These are phyloP conservation scores for Backusella liffmaniae DNA, from an alignment of 192 early-diverging fungal species.

Conservation along the genomic window DNA sequence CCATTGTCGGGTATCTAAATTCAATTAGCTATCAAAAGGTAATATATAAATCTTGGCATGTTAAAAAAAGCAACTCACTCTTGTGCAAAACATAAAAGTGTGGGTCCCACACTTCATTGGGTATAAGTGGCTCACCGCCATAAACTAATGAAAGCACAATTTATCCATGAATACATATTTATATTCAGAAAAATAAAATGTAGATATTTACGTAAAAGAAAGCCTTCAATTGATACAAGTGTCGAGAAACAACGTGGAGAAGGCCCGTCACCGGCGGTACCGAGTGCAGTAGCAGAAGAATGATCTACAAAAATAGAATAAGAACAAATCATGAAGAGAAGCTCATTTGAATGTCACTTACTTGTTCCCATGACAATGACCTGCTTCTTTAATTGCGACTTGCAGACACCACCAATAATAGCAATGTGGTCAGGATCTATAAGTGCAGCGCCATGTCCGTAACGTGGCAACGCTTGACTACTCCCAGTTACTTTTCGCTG, in stretches of 20 bases:
- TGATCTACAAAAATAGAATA: slow-evolving; percentile 12
- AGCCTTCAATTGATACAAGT: slow-evolving; percentile 40
- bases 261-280: slow-evolving; percentile 41
- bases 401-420: slow-evolving; percentile 24
- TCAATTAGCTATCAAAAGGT: background rate
- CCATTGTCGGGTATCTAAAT: slow-evolving; percentile 47
- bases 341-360: background rate
- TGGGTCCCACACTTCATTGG: slow-evolving; percentile 33
- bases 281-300: slow-evolving; percentile 17
- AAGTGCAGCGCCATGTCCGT: slow-evolving; percentile 20
- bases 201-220: slow-evolving; percentile 37
- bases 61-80: slow-evolving; percentile 20
- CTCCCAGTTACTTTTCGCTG: slow-evolving; percentile 16
- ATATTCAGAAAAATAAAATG: background rate
- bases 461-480: slow-evolving; percentile 17
- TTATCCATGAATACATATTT: background rate
- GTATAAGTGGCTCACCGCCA: slow-evolving; percentile 29
- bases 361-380: slow-evolving; percentile 17
- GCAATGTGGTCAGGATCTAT: slow-evolving; percentile 11
- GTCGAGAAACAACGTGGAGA: slow-evolving; percentile 37
- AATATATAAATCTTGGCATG: background rate
- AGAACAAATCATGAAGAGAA: background rate
- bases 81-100: slow-evolving; percentile 38
- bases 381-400: slow-evolving; percentile 18
- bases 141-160: slow-evolving; percentile 28